These are phyloP conservation scores for Sherardia arvensis DNA, from an alignment of 257 asterid species.

Conservation along the genomic window DNA sequence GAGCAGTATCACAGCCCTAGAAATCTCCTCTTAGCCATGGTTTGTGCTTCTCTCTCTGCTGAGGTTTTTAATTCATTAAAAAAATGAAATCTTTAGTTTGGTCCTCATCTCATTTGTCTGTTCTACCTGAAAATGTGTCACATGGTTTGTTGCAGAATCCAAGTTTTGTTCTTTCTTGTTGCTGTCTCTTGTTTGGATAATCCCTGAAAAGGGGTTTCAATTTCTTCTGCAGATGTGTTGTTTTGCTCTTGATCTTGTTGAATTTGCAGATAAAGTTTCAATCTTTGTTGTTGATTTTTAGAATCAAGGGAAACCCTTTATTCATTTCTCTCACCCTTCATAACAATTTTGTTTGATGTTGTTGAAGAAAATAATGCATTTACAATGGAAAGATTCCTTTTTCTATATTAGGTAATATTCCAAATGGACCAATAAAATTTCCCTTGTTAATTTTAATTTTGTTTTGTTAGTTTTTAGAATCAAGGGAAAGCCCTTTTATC, in stretches of 20 bases:
- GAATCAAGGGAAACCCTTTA: background rate
- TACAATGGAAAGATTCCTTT: background rate
- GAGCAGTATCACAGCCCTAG: conserved; percentile 56
- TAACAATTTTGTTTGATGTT: background rate
- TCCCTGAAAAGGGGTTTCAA: background rate
- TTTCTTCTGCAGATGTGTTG: background rate
- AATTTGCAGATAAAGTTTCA: background rate
- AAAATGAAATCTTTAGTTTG: background rate
- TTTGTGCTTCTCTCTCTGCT: conserved; percentile 3
- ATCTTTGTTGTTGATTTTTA: conserved; percentile 2
- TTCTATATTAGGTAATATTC: background rate
- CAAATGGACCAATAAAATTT: background rate
- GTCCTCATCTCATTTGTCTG: background rate
- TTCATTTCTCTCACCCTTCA: background rate
- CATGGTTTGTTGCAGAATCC: background rate
- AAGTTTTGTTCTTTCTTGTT: background rate
- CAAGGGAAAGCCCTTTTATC: too few species aligned
- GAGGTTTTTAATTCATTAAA: background rate
- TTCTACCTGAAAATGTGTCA: background rate
- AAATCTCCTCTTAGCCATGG: conserved; percentile 53
- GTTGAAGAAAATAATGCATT: background rate
- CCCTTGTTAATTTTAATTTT: too few species aligned
- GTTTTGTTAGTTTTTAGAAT: background rate
- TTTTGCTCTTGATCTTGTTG: background rate
- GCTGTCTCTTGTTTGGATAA: background rate